Evolutionary conservation across 1,284 basidiomycete genomes (phyloP), one percentile per base, ranked within the genome.

Genomic region (Coniophora puteana): DNA sequence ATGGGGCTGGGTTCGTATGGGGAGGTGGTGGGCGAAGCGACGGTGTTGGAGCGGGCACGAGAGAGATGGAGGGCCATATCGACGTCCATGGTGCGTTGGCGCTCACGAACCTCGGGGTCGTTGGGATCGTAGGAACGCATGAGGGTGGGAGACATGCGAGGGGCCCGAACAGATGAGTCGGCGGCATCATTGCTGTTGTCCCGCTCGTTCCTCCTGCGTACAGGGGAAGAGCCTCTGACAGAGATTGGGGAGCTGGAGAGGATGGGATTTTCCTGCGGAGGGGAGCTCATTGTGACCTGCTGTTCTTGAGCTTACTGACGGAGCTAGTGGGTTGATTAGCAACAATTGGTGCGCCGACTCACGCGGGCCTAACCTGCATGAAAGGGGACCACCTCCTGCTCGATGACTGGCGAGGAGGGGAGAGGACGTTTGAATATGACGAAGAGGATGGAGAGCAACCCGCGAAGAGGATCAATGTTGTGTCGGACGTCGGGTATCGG

Each of bases 41-140:
- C 53, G 3, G 84, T 85, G 40, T 80, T 79, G 48, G 83, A 72
- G 20, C 87, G 74, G 1, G 85, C 86, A 25, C 79, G 72, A 22
- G 85, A 87, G 33, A 91, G 76, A 40, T 90, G 86, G 57, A 88
- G 75, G 34, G 89, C 88, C 76, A 89, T 87, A 54, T 90, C 87
- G 0, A 82, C 88, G 50, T 90, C 88, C 78, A 91, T 83, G 1
- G 83, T 78, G n/a, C 85, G 74, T 63, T 91, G 88, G 13, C 88
- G 76, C 57, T 91, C 88, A 37, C 77, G 70, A 17, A 74, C 77
- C 41, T 84, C 76, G 0, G 83, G 80, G 55, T 87, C 83, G 62
- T 80, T 71, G 12, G 71, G 73, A 56, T 87, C 82, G 48, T 75
- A 74, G 8, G 80, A 71, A 28, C 83, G 74, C 1, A 65, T 58